Percentiles rank a stretch among this genome's conserved stretches.
Conservation (phyloP, 2,329 filamentous ascomycete species). For the Neofusicoccum ribis region DNA sequence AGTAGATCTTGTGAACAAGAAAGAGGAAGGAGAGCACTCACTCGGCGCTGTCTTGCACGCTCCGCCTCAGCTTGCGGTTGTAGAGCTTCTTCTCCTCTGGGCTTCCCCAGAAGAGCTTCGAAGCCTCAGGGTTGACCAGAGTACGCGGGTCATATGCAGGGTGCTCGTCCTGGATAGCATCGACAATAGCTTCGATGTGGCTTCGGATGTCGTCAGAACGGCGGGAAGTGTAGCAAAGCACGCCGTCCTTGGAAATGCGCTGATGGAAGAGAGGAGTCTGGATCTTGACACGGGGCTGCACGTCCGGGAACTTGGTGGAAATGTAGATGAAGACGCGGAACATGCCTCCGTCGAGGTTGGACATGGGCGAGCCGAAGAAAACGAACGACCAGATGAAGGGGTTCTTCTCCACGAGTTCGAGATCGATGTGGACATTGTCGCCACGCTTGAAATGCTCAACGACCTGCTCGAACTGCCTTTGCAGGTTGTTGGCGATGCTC, state of each 20-base stretch:
- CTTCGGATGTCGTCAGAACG: slow-evolving; percentile 73
- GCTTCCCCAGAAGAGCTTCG: slow-evolving; percentile 82
- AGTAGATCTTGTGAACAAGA: not conserved
- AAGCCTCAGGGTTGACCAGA: slow-evolving; percentile 81
- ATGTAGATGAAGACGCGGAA: slow-evolving; percentile 79
- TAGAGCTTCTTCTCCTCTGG: slow-evolving; percentile 80
- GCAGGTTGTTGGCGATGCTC: slow-evolving; percentile 77
- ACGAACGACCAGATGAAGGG: slow-evolving; percentile 88
- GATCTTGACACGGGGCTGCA: slow-evolving; percentile 81
- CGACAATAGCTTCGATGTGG: slow-evolving; percentile 82
- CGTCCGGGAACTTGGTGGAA: slow-evolving; percentile 81
- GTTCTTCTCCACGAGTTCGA: slow-evolving; percentile 76
- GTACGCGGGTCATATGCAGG: slow-evolving; percentile 89
- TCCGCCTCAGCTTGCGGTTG: slow-evolving; percentile 75
- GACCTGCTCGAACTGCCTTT: slow-evolving; percentile 82
- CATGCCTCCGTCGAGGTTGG: slow-evolving; percentile 86
- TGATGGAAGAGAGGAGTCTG: slow-evolving; percentile 86
- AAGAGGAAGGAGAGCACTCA: slow-evolving; percentile 22
- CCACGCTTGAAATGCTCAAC: slow-evolving; percentile 71
- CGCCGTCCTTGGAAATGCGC: slow-evolving; percentile 75
- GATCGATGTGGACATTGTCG: slow-evolving; percentile 69
- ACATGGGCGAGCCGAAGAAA: slow-evolving; percentile 90
- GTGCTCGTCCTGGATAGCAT: slow-evolving; percentile 80
- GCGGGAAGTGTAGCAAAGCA: slow-evolving; percentile 73
- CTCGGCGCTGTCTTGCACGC: slow-evolving; percentile 62